Base-by-base conservation (phyloP, 345 rosid species). In the Aethionema arabicum region DNA sequence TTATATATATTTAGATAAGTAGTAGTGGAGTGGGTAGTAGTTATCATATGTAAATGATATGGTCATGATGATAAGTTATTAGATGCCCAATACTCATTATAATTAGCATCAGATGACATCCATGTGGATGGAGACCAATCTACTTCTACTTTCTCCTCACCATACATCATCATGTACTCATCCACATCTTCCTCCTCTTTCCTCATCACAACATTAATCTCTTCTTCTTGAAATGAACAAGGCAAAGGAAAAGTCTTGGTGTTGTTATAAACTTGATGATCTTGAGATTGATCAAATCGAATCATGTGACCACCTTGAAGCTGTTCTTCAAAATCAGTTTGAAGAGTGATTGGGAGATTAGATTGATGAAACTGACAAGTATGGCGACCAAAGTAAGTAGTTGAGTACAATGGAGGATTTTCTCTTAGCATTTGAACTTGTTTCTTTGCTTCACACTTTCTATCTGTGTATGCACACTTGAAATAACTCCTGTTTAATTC, bases 401-500 rank as follows among this genome's bases (percentile, higher is more conserved):
- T 76, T 14, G 73, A 68, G 64, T 58, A 83, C 13, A 58, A 27
- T 15, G 81, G 65, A 5, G 88, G 85, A 32, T 63, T 52, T 4
- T 67, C 46, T 38, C 65, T 62, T 10, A 70, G 29, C 79, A 36
- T 72, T 32, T 83, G 85, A 41, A 83, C 79, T 16, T 80, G 88
- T 38, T 83, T 83, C 36, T 72, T 78, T 32, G 88, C 88, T 66
- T 52, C 72, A 53, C 88, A 83, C 21, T 76, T 60, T 50, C 78
- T 77, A 32, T 80, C 88, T 65, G 71, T 76, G 80, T 83, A 78
- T 0, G 80, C 82, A 59, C 88, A 83, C 56, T 83, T 79, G 56
- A 54, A 83, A 62, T 83, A 80, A 64, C 67, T 75, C 76, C 84
- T 80, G 72, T 33, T 21, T 21, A 21, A 21, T 21, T 21, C 27